Evolutionary conservation across 139 green algal genomes (phyloP).

Genomic region (Raphidocelis subcapitata): DNA sequence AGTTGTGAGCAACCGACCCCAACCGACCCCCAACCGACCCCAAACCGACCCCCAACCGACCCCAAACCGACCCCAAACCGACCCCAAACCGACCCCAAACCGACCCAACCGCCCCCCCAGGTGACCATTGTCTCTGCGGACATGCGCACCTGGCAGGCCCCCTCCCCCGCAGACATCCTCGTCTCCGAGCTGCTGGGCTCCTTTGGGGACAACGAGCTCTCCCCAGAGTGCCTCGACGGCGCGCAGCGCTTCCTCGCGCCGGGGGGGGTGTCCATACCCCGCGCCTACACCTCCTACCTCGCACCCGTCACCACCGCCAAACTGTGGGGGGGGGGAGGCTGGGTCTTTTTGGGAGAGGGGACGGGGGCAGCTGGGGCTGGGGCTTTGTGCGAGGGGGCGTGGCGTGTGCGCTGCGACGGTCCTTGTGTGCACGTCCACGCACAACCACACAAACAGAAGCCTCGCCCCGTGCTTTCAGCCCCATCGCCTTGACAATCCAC

Average conservation of each 20-base stretch:
- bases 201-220: constrained; percentile 99
- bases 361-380: not conserved
- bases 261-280: constrained; percentile 73
- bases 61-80: not conserved
- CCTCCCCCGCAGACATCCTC: constrained; percentile 81
- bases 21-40: not conserved
- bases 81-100: not conserved
- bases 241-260: constrained; percentile 86
- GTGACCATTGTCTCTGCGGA: constrained; percentile 75
- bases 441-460: too few relatives aligned
- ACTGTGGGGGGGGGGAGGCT: constrained; percentile 55
- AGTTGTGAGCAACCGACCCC: not conserved
- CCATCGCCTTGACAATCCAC: too few relatives aligned
- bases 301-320: constrained; percentile 84
- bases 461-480: too few relatives aligned
- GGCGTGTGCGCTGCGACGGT: not conserved
- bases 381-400: not conserved
- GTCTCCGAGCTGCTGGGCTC: constrained; percentile 93
- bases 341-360: not conserved
- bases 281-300: constrained; percentile 75
- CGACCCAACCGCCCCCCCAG: not conserved
- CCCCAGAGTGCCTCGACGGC: constrained; percentile 78
- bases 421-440: constrained; percentile 4
- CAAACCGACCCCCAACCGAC: not conserved
- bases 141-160: constrained; percentile 82